Evolutionary conservation across 306 rosid species (phyloP), one percentile per base, ranked within the genome.

Genomic region (Gastrolobium bilobum): DNA sequence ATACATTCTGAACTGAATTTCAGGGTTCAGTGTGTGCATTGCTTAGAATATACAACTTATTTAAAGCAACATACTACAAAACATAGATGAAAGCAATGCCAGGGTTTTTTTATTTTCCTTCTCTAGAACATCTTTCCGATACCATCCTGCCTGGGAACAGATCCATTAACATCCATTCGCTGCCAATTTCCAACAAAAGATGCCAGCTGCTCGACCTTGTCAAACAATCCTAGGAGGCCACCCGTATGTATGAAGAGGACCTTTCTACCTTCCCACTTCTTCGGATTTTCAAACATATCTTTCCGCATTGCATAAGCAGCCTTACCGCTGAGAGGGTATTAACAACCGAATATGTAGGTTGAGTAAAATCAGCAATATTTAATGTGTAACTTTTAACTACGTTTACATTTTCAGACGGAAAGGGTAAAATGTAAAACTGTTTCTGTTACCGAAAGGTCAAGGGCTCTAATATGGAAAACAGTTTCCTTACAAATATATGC

Each of bases 261-360:
- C 87, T 85, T 92, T 77, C 97, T 92, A 67, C 99, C 97, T 88
- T 91, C 99, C 99, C 99, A 94, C 64, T 91, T 90, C 86, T 87
- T 82, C 48, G 97, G 92, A 84, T 92, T 88, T 81, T 82, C 95
- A 9, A 57, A 26, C 81, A 94, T 89, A 75, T 92, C 99, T 83
- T 90, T 88, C 81, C 87, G 64, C 95, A 92, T 47, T 57, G 85
- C 91, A 86, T 82, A 89, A 35, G 89, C 92, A 66, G 93, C 99
- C 78, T 94, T 94, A 73, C 99, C 99, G 6, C 99, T 92, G 90
- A 66, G 61, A 71, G 42, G 39, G 30, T 53, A 79, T 57, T 4
- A 54, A 69, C 65, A 84, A 57, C 62, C 29, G 54, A 7, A 51
- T 31, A 56, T 5, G 38, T 7, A 58, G 30, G 79, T 50, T 43